Conservation (phyloP, 2,329 filamentous ascomycete species). For the Alternaria sp. region DNA sequence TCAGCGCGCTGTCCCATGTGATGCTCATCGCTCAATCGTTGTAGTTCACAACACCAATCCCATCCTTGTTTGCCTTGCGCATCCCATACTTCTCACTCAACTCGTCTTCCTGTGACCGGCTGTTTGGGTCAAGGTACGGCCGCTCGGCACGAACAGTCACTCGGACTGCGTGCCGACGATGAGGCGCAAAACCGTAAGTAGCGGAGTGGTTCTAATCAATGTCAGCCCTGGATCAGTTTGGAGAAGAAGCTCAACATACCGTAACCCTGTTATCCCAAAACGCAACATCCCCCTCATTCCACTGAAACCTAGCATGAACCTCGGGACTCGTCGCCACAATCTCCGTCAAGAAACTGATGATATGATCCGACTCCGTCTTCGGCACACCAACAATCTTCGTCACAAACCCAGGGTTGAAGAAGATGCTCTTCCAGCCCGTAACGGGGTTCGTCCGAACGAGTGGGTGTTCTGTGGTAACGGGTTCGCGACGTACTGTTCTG, state of each 20-base stretch:
- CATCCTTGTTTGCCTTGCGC: conserved; percentile 62
- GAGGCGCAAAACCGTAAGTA: conserved; percentile 63
- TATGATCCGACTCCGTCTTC: conserved; percentile 61
- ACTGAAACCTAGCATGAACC: conserved; percentile 70
- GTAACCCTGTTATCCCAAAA: conserved; percentile 71
- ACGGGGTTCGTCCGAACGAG: conserved; percentile 66
- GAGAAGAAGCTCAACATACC: conserved; percentile 36
- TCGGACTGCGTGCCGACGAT: conserved; percentile 61
- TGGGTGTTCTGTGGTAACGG: conserved; percentile 62
- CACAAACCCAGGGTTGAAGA: conserved; percentile 65
- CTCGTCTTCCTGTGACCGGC: conserved; percentile 63
- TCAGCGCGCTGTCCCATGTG: rapidly evolving
- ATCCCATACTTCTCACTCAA: conserved; percentile 55
- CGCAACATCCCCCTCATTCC: conserved; percentile 69
- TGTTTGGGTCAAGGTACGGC: conserved; percentile 52
- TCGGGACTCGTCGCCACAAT: conserved; percentile 67
- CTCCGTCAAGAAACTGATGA: conserved; percentile 61
- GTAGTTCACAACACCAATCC: conserved; percentile 62
- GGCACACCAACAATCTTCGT: conserved; percentile 65
- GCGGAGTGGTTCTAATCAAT: conserved; percentile 58
- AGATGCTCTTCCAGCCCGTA: conserved; percentile 67
- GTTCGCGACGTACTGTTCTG: conserved; percentile 59
- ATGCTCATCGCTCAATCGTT: conserved; percentile 54
- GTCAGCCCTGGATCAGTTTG: conserved; percentile 5
- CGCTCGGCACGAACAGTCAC: conserved; percentile 57